phyloP scores from a whole-genome alignment of 495 filamentous ascomycete species.

The Neurospora terricola region DNA sequence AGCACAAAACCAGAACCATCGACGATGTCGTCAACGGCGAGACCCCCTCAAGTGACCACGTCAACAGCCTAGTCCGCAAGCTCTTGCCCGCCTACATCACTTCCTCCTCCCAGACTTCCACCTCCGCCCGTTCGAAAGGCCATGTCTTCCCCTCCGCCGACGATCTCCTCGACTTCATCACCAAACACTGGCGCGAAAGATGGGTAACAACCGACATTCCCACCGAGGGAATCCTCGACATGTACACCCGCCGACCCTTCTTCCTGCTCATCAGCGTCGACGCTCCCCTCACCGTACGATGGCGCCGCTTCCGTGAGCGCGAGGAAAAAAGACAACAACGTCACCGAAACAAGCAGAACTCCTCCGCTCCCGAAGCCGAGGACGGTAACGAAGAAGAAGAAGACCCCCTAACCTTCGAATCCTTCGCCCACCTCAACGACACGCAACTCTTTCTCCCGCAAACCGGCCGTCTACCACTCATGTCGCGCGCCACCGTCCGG shows the following conservation, averaged over 20 bases:
- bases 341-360: conserved; percentile 59
- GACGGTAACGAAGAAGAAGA: neutral
- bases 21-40: neutral
- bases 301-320: conserved; percentile 51
- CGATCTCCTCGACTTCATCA: conserved; percentile 71
- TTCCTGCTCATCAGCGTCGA: conserved; percentile 90
- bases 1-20: conserved; percentile 4
- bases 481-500: conserved; percentile 69
- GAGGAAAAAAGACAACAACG: conserved; percentile 2
- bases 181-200: conserved; percentile 66
- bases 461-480: conserved; percentile 58
- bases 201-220: conserved; percentile 81
- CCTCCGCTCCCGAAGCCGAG: conserved; percentile 36
- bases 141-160: conserved; percentile 48
- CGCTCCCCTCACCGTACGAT: conserved; percentile 74
- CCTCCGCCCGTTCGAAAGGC: conserved; percentile 8
- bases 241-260: conserved; percentile 69
- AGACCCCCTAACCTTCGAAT: conserved; percentile 50
- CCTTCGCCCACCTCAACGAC: conserved; percentile 72
- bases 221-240: conserved; percentile 56
- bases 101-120: conserved; percentile 1
- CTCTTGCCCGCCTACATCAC: neutral
- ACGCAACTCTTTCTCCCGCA: conserved; percentile 59
- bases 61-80: neutral
- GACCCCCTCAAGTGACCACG: neutral